Conservation (phyloP, 2,329 filamentous ascomycete genomes). For the Aspergillus hortae region DNA sequence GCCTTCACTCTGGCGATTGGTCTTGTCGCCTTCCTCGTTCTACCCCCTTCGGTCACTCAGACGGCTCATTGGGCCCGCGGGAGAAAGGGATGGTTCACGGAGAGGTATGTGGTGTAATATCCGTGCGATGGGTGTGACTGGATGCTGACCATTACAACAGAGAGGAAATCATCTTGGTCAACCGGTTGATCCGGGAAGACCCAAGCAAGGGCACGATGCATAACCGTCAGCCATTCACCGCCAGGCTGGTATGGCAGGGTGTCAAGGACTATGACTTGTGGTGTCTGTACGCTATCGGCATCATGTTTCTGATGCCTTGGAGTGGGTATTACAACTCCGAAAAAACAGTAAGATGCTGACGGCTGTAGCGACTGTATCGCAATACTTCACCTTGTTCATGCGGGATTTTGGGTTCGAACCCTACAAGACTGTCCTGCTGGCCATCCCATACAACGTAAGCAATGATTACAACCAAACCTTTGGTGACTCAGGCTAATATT, state of each 20-base stretch:
- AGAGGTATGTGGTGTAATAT: slow-evolving; percentile 33
- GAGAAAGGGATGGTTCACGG: slow-evolving; percentile 59
- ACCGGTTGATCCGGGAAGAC: slow-evolving; percentile 52
- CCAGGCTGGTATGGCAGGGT: slow-evolving; percentile 47
- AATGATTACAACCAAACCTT: slow-evolving; percentile 19
- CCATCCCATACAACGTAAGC: slow-evolving; percentile 48
- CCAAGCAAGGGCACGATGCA: slow-evolving; percentile 56
- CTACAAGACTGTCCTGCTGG: slow-evolving; percentile 57
- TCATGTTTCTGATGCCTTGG: slow-evolving; percentile 34
- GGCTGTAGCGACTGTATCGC: slow-evolving; percentile 15
- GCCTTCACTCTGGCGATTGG: slow-evolving; percentile 23
- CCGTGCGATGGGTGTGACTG: background rate
- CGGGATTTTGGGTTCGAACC: slow-evolving; percentile 53
- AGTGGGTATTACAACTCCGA: slow-evolving; percentile 7
- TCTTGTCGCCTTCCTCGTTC: slow-evolving; percentile 43
- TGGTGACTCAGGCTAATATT: slow-evolving; percentile 10
- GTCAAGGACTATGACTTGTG: slow-evolving; percentile 54
- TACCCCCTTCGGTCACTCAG: slow-evolving; percentile 58
- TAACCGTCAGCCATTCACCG: slow-evolving; percentile 49
- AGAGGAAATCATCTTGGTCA: slow-evolving; percentile 66
- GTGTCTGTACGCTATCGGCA: slow-evolving; percentile 49
- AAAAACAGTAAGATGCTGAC: background rate
- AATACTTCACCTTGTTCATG: slow-evolving; percentile 33
- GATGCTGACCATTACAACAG: slow-evolving; percentile 7
- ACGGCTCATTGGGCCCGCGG: slow-evolving; percentile 42